phyloP scores from a whole-genome alignment of 768 basidiomycete genomes.

The Hygrophoropsis aurantiaca region DNA sequence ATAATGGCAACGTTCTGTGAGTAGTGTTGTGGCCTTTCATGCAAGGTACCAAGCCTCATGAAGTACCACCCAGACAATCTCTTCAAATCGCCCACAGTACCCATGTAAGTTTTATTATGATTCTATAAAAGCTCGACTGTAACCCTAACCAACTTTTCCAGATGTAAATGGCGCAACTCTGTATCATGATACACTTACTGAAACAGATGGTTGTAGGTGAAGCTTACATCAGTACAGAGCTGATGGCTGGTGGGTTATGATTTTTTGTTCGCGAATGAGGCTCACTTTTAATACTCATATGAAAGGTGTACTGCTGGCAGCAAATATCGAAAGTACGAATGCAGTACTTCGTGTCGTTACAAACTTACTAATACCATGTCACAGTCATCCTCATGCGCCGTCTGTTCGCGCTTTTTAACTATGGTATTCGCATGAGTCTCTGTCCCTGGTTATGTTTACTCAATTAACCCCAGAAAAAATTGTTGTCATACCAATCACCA shows the following conservation, averaged over 20 bases:
- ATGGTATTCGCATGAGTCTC: neutral
- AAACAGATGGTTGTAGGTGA: neutral
- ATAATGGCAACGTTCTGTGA: slow-evolving; percentile 2
- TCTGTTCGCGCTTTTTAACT: slow-evolving; percentile 3
- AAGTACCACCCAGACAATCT: too few species aligned
- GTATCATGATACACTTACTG: too few species aligned
- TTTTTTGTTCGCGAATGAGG: neutral
- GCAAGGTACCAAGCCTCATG: neutral
- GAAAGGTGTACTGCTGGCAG: neutral
- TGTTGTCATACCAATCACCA: neutral
- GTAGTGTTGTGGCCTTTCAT: neutral
- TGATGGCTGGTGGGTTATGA: neutral
- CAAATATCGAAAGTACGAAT: slow-evolving; percentile 1
- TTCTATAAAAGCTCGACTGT: too few species aligned
- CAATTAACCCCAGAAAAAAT: slow-evolving; percentile 1
- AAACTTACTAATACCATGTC: neutral
- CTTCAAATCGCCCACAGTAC: neutral
- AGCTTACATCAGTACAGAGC: neutral
- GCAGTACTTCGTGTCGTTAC: too few species aligned
- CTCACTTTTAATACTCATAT: too few species aligned
- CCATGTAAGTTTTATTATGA: neutral
- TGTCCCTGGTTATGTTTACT: neutral
- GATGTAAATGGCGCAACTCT: too few species aligned
- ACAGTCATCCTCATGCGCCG: slow-evolving; percentile 4
- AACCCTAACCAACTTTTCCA: too few species aligned